Evolutionary conservation across 2,329 filamentous ascomycete species (phyloP).

Genomic region (Apiospora kogelbergensis): DNA sequence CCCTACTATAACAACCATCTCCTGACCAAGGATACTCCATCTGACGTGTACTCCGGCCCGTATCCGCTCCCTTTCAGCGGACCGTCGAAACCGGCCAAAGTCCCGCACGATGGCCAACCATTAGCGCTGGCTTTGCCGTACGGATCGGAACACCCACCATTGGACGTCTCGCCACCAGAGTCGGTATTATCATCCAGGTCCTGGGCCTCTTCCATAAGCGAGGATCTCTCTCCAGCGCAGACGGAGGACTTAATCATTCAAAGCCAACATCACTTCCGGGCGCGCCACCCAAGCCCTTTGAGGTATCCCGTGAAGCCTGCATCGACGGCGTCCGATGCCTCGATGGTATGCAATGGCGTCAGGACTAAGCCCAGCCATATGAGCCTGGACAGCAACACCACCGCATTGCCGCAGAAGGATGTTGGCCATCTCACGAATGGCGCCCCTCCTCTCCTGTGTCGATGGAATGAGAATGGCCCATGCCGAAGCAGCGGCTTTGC

Average conservation of each 20-base stretch:
- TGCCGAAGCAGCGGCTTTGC: conserved; percentile 37
- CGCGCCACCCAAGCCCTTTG: conserved; percentile 23
- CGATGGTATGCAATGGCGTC: background rate
- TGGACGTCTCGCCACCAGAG: background rate
- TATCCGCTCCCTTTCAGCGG: background rate
- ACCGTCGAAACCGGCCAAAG: background rate
- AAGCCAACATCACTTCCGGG: conserved; percentile 20
- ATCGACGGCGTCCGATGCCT: conserved; percentile 9
- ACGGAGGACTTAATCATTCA: conserved; percentile 22
- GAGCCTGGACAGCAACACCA: background rate
- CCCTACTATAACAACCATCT: background rate
- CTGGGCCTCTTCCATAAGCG: conserved; percentile 28
- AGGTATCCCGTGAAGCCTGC: conserved; percentile 9
- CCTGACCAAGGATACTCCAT: background rate
- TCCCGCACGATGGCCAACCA: background rate
- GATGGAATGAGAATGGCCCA: conserved; percentile 34
- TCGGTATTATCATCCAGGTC: conserved; percentile 9
- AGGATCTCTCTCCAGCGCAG: conserved; percentile 30
- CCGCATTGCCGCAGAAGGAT: background rate
- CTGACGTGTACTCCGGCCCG: background rate
- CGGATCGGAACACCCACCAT: background rate
- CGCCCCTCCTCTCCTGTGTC: conserved; percentile 35
- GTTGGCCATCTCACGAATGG: conserved; percentile 18
- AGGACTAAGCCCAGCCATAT: background rate
- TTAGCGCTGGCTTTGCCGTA: background rate